Conservation (phyloP, 352 stramenopile genomes). For the Phytophthora pinifolia region DNA sequence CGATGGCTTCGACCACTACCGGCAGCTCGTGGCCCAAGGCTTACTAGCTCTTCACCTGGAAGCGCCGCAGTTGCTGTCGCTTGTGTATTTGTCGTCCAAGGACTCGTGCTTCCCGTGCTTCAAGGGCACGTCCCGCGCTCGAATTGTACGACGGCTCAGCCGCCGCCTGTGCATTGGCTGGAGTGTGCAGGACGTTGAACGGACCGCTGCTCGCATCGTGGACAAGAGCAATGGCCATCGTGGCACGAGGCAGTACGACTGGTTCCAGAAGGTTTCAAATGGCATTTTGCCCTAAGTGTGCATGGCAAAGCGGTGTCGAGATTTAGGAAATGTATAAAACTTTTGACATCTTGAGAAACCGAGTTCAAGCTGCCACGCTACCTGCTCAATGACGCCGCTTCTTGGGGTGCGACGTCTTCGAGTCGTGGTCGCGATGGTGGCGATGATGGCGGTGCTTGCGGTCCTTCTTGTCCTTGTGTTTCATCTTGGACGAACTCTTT, state of each 20-base stretch:
- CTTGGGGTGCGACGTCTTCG: slow-evolving; percentile 28
- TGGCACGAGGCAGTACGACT: slow-evolving; percentile 86
- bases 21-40: slow-evolving; percentile 91
- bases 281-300: slow-evolving; percentile 55
- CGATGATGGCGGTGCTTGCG: slow-evolving; percentile 38
- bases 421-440: slow-evolving; percentile 29
- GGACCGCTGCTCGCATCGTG: slow-evolving; percentile 58
- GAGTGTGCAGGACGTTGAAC: slow-evolving; percentile 52
- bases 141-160: slow-evolving; percentile 50
- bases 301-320: slow-evolving; percentile 5
- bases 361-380: neutral
- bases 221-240: slow-evolving; percentile 76
- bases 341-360: slow-evolving; percentile 4
- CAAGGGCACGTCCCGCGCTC: slow-evolving; percentile 33
- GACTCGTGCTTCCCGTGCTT: slow-evolving; percentile 96
- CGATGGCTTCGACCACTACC: slow-evolving; percentile 89
- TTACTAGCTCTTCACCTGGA: slow-evolving; percentile 94
- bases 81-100: slow-evolving; percentile 89
- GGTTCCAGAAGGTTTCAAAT: slow-evolving; percentile 87
- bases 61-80: slow-evolving; percentile 90
- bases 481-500: slow-evolving; percentile 36
- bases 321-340: slow-evolving; percentile 10
- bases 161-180: slow-evolving; percentile 63
- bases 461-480: slow-evolving; percentile 47
- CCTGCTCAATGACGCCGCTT: slow-evolving; percentile 23